Evolutionary conservation across 768 basidiomycete genomes (phyloP).

Genomic region (Auricularia sp.): DNA sequence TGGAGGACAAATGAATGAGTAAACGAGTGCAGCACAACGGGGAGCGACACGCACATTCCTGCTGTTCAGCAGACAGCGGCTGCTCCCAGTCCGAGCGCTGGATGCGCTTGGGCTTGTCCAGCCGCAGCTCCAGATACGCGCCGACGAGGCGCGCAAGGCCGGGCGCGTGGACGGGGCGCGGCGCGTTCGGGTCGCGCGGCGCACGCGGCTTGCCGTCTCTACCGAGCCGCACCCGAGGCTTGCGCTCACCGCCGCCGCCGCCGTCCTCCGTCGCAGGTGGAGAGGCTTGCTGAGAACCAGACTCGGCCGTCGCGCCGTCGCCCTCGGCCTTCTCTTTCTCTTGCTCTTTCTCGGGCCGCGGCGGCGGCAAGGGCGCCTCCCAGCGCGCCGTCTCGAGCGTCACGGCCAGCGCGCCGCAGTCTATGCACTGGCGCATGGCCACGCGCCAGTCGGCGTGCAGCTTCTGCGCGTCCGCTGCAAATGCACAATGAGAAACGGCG

Average conservation of each 20-base stretch:
- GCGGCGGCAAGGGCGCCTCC: slow-evolving; percentile 37
- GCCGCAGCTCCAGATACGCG: slow-evolving; percentile 40
- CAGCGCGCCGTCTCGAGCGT: slow-evolving; percentile 61
- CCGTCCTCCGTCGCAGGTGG: too few species aligned
- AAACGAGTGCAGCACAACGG: background rate
- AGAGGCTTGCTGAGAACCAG: too few species aligned
- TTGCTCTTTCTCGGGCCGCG: background rate
- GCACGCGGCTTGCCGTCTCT: background rate
- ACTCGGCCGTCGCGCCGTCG: background rate
- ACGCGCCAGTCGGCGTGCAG: slow-evolving; percentile 38
- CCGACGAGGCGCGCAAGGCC: slow-evolving; percentile 60
- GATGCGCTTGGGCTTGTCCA: slow-evolving; percentile 47
- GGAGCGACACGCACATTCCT: slow-evolving; percentile 43
- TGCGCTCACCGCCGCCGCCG: too few species aligned
- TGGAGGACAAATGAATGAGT: background rate
- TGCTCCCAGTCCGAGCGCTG: slow-evolving; percentile 65
- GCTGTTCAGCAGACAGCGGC: slow-evolving; percentile 34
- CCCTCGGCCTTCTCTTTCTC: background rate
- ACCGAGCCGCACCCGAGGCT: too few species aligned
- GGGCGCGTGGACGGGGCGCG: slow-evolving; percentile 26
- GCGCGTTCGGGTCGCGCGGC: slow-evolving; percentile 32
- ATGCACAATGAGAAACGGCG: background rate
- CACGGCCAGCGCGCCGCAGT: slow-evolving; percentile 59
- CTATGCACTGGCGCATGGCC: slow-evolving; percentile 45
- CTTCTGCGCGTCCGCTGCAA: slow-evolving; percentile 58